A percentile compares a stretch with the other conserved stretches of the same genome.
These are phyloP conservation scores for Ganoderma sinense DNA, from an alignment of 1,284 basidiomycete genomes.

Conservation along the genomic window DNA sequence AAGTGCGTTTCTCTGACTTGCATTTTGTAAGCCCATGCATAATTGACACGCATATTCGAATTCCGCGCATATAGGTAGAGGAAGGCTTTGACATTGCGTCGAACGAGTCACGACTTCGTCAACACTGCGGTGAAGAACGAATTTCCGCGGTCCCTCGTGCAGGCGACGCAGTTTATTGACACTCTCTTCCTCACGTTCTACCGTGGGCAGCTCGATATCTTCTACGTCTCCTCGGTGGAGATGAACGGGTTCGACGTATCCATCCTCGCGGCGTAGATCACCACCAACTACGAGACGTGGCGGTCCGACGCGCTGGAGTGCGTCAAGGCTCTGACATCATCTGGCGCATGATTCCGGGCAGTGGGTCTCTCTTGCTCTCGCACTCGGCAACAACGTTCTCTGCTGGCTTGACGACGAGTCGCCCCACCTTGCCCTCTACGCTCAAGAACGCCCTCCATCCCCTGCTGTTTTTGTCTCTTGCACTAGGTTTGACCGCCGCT, in stretches of 20 bases:
- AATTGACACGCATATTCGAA: background rate
- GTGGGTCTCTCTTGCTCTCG: conserved; percentile 42
- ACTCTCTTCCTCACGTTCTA: conserved; percentile 98
- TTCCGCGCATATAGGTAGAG: conserved; percentile 76
- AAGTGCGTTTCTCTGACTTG: conserved; percentile 68
- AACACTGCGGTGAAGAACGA: conserved; percentile 96
- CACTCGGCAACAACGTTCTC: conserved; percentile 50
- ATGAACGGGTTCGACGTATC: conserved; percentile 85
- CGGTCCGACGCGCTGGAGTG: conserved; percentile 83
- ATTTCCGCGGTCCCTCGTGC: conserved; percentile 89
- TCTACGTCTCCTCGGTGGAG: conserved; percentile 94
- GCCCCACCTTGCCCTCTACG: conserved; percentile 46
- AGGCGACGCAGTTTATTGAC: conserved; percentile 91
- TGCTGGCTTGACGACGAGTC: conserved; percentile 44
- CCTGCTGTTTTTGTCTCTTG: conserved; percentile 64
- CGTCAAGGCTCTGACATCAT: conserved; percentile 82
- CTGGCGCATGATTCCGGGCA: conserved; percentile 68
- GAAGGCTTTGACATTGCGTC: conserved; percentile 97
- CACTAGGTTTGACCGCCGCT: conserved; percentile 36
- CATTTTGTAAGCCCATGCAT: too few species aligned
- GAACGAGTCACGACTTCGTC: conserved; percentile 96
- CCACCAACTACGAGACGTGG: conserved; percentile 79
- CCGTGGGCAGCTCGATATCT: conserved; percentile 99
- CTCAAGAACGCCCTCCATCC: conserved; percentile 57
- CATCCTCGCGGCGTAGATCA: conserved; percentile 75